Base-by-base conservation (phyloP, 164 flowering plant genomes). In the Warburgia ugandensis region DNA sequence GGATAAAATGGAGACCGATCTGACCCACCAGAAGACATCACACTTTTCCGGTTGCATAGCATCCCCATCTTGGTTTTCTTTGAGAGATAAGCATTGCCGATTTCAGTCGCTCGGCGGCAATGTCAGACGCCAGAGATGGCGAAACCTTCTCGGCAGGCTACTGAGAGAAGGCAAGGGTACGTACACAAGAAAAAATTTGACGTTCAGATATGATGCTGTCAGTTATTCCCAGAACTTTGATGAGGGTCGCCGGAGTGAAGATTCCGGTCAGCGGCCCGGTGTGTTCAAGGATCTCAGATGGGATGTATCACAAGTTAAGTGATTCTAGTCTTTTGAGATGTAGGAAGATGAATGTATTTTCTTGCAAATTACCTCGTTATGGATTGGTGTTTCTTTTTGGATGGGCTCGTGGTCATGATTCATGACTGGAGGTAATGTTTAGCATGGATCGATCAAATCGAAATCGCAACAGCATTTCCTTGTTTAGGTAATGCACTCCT, bases 141-240 rank as follows among this genome's bases (percentile, higher is more conserved):
- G 73, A 37, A 64, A 63, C 30, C 50, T 77, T 2, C 31, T 81
- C 0, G 61, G 66, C 59, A 74, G 68, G 61, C 19, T 78, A 9
- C 54, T 74, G 33, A 73, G 64, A 49, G 80, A 76, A 41, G 45
- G 78, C 61, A 76, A 67, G 69, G 62, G 53, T 64, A 45, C 66
- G 0, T 62, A 66, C 20, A 57, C 67, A 5, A 60, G 76, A 0
- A 68, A 61, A 13, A 61, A 66, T 12, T 38, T 67, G 47, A 68
- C 73, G 8, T 79, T 79, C 50, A 77, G 68, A 3, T 81, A 81
- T 23, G 89, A 81, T 36, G 79, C 73, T 14, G 77, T 75, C 4
- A 81, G 89, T 48, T 81, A 81, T 26, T 73, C 81, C 0, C 82
- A 73, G 67, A 81, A 81, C 29, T 81, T 81, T 46, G 89, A 81